These are phyloP conservation scores for Globisporangium megalacanthum DNA, from an alignment of 352 stramenopile species.

Conservation along the genomic window DNA sequence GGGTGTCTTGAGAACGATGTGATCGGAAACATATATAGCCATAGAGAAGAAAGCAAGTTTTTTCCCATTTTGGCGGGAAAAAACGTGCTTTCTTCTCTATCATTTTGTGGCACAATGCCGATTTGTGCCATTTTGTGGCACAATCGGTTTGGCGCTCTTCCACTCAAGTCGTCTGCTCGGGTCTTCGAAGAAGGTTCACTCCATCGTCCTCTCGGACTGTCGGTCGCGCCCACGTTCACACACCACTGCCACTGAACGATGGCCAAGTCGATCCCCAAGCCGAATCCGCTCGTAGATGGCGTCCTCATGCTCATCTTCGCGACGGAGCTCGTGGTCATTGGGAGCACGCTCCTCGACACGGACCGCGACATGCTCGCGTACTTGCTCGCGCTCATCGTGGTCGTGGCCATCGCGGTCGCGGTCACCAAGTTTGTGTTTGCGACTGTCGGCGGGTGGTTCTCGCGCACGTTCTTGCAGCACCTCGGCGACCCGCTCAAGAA, in stretches of 20 bases:
- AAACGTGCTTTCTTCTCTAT: too few relatives aligned
- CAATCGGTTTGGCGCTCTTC: too few relatives aligned
- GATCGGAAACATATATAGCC: neutral
- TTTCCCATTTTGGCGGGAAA: too few relatives aligned
- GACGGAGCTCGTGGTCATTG: slow-evolving; percentile 56
- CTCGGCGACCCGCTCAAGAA: slow-evolving; percentile 80
- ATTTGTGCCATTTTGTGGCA: too few relatives aligned
- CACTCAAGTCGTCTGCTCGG: too few relatives aligned
- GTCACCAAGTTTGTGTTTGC: slow-evolving; percentile 63
- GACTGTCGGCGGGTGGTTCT: slow-evolving; percentile 64
- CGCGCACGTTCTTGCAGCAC: slow-evolving; percentile 72
- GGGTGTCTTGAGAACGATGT: neutral
- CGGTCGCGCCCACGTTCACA: neutral
- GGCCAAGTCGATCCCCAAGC: slow-evolving; percentile 62
- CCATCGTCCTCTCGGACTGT: neutral
- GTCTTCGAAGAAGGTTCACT: neutral
- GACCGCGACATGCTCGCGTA: slow-evolving; percentile 71
- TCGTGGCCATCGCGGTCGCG: slow-evolving; percentile 70
- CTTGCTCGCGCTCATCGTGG: slow-evolving; percentile 49
- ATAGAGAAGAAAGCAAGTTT: too few relatives aligned
- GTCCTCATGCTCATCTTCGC: slow-evolving; percentile 56
- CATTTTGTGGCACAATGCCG: too few relatives aligned
- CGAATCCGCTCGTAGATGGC: slow-evolving; percentile 56
- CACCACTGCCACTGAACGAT: slow-evolving; percentile 19
- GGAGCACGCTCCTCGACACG: slow-evolving; percentile 46